These are phyloP conservation scores for Cubamyces lactineus DNA, from an alignment of 768 basidiomycete species.

Conservation along the genomic window DNA sequence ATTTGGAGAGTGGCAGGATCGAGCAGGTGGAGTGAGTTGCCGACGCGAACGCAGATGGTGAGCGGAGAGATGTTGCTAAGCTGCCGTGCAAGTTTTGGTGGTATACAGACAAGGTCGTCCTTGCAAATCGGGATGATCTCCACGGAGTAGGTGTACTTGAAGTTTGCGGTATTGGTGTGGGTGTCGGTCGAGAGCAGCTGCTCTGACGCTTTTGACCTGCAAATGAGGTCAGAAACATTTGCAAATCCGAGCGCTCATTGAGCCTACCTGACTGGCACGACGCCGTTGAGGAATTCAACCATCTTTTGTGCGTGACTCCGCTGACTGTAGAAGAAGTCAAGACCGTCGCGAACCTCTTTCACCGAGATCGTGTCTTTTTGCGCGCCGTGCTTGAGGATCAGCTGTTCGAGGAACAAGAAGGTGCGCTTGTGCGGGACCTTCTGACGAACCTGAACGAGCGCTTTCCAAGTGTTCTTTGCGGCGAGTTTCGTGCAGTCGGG, in stretches of 20 bases:
- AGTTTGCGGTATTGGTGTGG: conserved; percentile 91
- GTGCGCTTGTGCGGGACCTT: conserved; percentile 98
- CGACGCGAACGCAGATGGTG: conserved; percentile 87
- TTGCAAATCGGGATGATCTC: conserved; percentile 98
- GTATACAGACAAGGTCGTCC: conserved; percentile 94
- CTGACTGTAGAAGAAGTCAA: conserved; percentile 96
- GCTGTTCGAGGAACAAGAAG: conserved; percentile 95
- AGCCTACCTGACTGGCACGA: conserved; percentile 84
- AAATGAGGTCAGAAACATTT: neutral
- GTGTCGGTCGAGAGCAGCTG: conserved; percentile 93
- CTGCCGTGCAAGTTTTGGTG: conserved; percentile 76
- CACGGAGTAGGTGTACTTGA: conserved; percentile 97
- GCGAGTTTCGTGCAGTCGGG: conserved; percentile 92
- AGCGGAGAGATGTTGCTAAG: conserved; percentile 90
- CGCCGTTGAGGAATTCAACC: conserved; percentile 88
- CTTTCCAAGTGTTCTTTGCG: conserved; percentile 99
- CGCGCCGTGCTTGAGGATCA: conserved; percentile 94
- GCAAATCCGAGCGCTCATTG: neutral
- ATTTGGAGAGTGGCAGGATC: conserved; percentile 87
- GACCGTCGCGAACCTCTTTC: conserved; percentile 90
- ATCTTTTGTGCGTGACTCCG: conserved; percentile 94
- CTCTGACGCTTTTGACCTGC: conserved; percentile 89
- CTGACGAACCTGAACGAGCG: conserved; percentile 97
- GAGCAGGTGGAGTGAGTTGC: conserved; percentile 87
- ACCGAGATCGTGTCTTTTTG: conserved; percentile 96